A percentile compares a stretch with the other conserved stretches of the same genome.
Evolutionary conservation across 75 land plant species (phyloP).

Genomic region (Selaginella tamariscina): DNA sequence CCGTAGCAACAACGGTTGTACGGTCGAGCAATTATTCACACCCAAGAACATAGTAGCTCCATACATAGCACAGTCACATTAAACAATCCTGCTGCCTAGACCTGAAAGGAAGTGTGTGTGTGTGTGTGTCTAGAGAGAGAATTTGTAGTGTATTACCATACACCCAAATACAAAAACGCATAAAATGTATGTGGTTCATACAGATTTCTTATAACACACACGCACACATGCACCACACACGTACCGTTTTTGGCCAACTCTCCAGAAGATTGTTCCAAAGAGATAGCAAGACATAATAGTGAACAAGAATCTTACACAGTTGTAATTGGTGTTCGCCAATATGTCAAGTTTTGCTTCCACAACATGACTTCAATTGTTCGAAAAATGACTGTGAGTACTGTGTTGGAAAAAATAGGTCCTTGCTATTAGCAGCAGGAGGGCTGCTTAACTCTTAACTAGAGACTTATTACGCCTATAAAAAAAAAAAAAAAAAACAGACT

Average conservation of each 20-base stretch:
- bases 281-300: conserved; percentile 11
- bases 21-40: conserved; percentile 60
- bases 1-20: conserved; percentile 73
- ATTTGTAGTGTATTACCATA: neutral
- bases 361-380: conserved; percentile 12
- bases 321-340: conserved; percentile 21
- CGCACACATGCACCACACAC: too few species aligned
- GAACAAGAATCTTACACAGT: conserved; percentile 14
- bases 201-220: neutral
- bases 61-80: conserved; percentile 41
- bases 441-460: conserved; percentile 12
- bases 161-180: neutral
- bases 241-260: conserved; percentile 12
- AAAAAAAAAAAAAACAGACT: neutral
- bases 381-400: conserved; percentile 15
- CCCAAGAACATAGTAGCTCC: conserved; percentile 69
- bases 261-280: conserved; percentile 19
- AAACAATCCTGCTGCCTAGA: too few species aligned
- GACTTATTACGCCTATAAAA: conserved; percentile 14
- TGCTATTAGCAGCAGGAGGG: neutral
- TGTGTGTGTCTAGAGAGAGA: too few species aligned
- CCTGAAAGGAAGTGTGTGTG: too few species aligned
- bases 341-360: conserved; percentile 20
- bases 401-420: conserved; percentile 14
- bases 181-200: neutral